phyloP scores from a whole-genome alignment of 768 basidiomycete species.

The Leccinellum albellum region DNA sequence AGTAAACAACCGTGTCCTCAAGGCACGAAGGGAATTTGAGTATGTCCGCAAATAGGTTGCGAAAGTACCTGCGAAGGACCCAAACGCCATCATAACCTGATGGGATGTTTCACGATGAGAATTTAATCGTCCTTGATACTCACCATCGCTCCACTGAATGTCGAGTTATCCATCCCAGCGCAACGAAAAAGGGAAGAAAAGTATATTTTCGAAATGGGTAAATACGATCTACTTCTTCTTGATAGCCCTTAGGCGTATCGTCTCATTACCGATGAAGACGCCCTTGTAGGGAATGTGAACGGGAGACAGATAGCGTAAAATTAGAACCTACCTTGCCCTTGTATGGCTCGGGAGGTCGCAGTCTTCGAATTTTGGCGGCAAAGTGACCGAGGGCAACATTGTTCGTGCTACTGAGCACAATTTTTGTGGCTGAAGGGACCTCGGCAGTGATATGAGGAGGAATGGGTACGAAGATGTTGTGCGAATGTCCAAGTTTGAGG shows the following conservation, averaged over 20 bases:
- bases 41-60: not conserved
- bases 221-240: conserved; percentile 81
- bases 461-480: conserved; percentile 78
- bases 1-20: no score
- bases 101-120: not conserved
- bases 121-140: not conserved
- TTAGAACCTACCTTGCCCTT: conserved; percentile 82
- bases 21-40: not conserved
- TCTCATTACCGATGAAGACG: conserved; percentile 91
- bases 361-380: conserved; percentile 78
- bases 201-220: conserved; percentile 5
- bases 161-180: not conserved
- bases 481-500: conserved; percentile 92
- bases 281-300: conserved; percentile 50
- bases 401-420: conserved; percentile 76
- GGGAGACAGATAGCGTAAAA: not conserved
- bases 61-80: not conserved
- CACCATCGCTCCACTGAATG: not conserved
- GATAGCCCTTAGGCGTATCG: conserved; percentile 84
- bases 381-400: conserved; percentile 87
- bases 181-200: not conserved
- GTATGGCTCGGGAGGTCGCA: conserved; percentile 92
- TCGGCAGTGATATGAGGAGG: conserved; percentile 78
- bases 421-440: conserved; percentile 80
- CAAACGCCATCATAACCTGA: not conserved